Base-by-base conservation (phyloP, 352 stramenopile species). In the Globisporangium okanoganense region DNA sequence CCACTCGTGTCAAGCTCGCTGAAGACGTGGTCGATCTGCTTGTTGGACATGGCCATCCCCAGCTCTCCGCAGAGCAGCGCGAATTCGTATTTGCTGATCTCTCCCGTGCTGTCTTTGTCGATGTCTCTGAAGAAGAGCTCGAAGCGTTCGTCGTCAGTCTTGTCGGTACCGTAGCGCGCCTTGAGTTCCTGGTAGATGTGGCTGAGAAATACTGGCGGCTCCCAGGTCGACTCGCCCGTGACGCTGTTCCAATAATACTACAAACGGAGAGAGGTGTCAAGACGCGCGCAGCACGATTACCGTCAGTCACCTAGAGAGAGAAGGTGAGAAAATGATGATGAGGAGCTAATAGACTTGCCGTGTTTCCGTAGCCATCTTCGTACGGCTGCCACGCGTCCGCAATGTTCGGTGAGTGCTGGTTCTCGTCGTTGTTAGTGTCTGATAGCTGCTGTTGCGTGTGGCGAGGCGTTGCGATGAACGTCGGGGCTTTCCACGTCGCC, bases 191-290 rank as follows among this genome's bases (percentile, higher is more conserved):
- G 53, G 29, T 82, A 82, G 31, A 88, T 86, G 20, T 72, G 67
- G 8, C 67, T 78, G 22, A 84, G 73, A 36, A 88, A 78, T 5
- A 40, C 59, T 58, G 78, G 79, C 7, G 80, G 69, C 41, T 90
- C 79, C 82, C 81, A 89, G 1, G 70, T 76, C 9, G 81, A 86
- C 55, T 89, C 79, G 25, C 75, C 75, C 2, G 77, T 88, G n/a
- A 66, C 36, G 35, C 69, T 78, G 62, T 91, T 91, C 77, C 78
- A 91, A 58, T 83, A 91, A 27, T 88, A 89, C 81, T 90, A 56
- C 44, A 18, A 1, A 22, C 3, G 16, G 16, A 22, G 6, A 43
- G 14, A 22, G 12, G 31, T 35, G 24, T n/a, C 22, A 18, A 31
- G 6, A 31, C 14, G 18, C 18, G 16, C 5, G 14, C 6, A 38